Base-by-base conservation (phyloP, 257 asterid species). In the Verbascum thapsus region DNA sequence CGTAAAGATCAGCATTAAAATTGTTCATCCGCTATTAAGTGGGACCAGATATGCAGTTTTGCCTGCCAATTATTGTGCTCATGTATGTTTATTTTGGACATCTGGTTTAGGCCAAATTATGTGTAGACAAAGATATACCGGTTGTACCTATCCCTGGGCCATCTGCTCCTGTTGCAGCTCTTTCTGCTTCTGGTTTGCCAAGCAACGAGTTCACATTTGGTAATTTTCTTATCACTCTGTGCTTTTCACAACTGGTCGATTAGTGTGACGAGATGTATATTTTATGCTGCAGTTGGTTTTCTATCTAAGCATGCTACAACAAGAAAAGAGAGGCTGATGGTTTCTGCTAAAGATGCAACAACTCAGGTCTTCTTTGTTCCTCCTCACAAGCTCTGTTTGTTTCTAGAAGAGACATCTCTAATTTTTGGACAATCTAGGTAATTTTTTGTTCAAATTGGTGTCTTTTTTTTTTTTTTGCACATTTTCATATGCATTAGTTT, bases 131-230 rank as follows among this genome's bases (percentile, higher is more conserved):
- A 63, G 76, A 74, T 63, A 82, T 94, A 72, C 83, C 76, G n/a
- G 94, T 94, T 38, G 63, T 85, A 77, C 99, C 97, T 8, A 47
- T 94, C 54, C 97, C 99, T 4, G 97, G 99, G 69, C 97, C 99
- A 61, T 94, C 96, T 76, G 96, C 99, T 76, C 64, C 80, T 64
- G 73, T 94, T 18, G 72, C 97, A 16, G 96, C 99, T 61, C 97
- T 94, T 55, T 90, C 95, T 0, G 97, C 95, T 11, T 94, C 95
- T 42, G 97, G 97, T 72, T 84, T 94, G 72, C 80, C 87, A 3
- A 89, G 87, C 13, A 71, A 85, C 7, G 99, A 90, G 70, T 94
- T 94, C 80, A 80, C 99, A 66, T 94, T 94, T 72, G 97, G 97
- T 94, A 81, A 75, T 61, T 44, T 60, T 54, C 39, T 53, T 13